Evolutionary conservation across 225 moss, liverwort and hornwort species (phyloP), one percentile per base, ranked within the genome.

Genomic region (Marchantia polymorpha): DNA sequence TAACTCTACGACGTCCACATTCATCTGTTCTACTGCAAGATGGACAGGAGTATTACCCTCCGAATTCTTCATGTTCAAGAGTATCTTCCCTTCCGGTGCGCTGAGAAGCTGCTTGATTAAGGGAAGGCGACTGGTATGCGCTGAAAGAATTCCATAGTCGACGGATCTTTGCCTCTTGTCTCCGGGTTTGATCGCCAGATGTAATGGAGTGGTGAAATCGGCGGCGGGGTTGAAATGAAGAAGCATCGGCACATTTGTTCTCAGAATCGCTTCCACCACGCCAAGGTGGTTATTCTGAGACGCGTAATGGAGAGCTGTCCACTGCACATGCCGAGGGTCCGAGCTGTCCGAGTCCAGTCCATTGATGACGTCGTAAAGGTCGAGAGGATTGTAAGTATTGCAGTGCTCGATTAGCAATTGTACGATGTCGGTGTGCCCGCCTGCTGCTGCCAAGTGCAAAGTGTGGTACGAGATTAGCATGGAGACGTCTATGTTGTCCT

Each of bases 11-110:
- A 77, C 64, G 13, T 65, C 64, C 11, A 77, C 46, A 25, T 77
- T 51, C 65, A 22, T 77, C 48, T n/a, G n/a, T n/a, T 77, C 51
- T 7, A 77, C 64, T 8, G 77, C 77, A 14, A 77, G 64, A 65
- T 77, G 77, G 8, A 77, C 46, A 23, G 65, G 77, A 23, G 77
- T 65, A 31, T 77, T 65, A 6, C 77, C 64, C 4, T 65, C 47
- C 49, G 3, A 23, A 13, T 77, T 51, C 49, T 16, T 23, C 48
- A 8, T 25, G 64, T 77, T 77, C 17, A 77, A 31, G 58, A 76
- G 30, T 20, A 19, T 53, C 7, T 8, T 39, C 17, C 68, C 53
- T 26, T 68, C 22, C 19, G 27, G 50, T 0, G 29, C 23, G 1
- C 55, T 19, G 52, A 78, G 68, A 7, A 58, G 9, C 7, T 9